These are phyloP conservation scores for Otatea glauca DNA, from an alignment of 176 grass and related monocot genomes.

Conservation along the genomic window DNA sequence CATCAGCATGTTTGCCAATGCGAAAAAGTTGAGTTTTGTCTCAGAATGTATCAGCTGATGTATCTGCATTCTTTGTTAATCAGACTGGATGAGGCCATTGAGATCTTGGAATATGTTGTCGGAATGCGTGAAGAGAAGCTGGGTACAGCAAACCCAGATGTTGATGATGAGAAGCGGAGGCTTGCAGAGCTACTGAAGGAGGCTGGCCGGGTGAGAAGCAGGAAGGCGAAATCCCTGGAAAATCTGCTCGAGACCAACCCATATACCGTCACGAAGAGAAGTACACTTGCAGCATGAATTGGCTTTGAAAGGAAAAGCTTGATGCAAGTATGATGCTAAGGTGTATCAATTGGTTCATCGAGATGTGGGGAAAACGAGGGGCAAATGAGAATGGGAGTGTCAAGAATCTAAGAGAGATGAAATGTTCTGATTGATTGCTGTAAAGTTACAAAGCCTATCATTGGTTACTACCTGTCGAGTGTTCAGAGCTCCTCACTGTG, in stretches of 20 bases:
- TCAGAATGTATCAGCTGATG: neutral
- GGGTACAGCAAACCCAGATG: slow-evolving; percentile 93
- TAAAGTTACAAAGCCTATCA: slow-evolving; percentile 50
- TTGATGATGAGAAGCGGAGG: slow-evolving; percentile 89
- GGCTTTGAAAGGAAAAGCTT: neutral
- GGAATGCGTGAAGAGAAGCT: slow-evolving; percentile 92
- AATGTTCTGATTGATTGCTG: slow-evolving; percentile 55
- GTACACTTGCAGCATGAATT: slow-evolving; percentile 51
- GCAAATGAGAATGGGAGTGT: slow-evolving; percentile 39
- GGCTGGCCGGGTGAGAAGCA: slow-evolving; percentile 85
- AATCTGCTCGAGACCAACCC: slow-evolving; percentile 82
- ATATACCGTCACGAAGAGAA: slow-evolving; percentile 50
- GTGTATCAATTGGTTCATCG: slow-evolving; percentile 51
- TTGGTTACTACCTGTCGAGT: slow-evolving; percentile 37
- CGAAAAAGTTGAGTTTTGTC: neutral
- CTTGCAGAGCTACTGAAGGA: slow-evolving; percentile 83
- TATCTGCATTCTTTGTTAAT: slow-evolving; percentile 32
- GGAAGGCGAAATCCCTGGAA: slow-evolving; percentile 77
- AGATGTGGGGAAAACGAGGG: slow-evolving; percentile 5
- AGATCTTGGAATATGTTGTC: slow-evolving; percentile 89
- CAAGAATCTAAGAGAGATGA: slow-evolving; percentile 40
- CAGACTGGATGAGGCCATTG: slow-evolving; percentile 90
- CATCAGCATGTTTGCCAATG: neutral
- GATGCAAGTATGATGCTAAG: slow-evolving; percentile 10
- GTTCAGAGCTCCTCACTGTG: neutral